Evolutionary conservation across 176 grass and related monocot species (phyloP), one percentile per base, ranked within the genome.

Genomic region (Oryza punctata): DNA sequence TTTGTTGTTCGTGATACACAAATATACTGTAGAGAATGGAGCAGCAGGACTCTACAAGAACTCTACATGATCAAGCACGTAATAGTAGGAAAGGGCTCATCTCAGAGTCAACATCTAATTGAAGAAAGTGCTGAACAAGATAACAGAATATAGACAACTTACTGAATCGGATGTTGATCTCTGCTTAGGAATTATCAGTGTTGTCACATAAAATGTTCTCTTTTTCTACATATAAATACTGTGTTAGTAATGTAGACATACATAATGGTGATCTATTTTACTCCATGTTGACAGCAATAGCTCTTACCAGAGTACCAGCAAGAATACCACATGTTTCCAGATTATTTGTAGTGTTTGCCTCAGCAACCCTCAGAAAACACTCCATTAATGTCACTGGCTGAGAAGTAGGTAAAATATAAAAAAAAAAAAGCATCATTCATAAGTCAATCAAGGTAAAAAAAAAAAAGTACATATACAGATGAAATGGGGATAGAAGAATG

Each of bases 301-400:
- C 18, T 21, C 90, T 59, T 89, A 98, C 96, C 87, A 98, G 85
- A 26, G 67, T 88, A 89, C 96, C 96, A 70, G 93, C 96, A 75
- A 98, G 96, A 93, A 98, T 89, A 45, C 96, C 96, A 87, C 96
- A 98, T 28, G 96, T 98, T 90, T 98, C 96, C 78, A 98, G 90
- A 95, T 98, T 98, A 67, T 83, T 98, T 68, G 77, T 64, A 66
- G 96, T 98, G 77, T 98, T 98, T 79, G 84, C 74, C 76, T 95
- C 93, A 35, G 96, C 91, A 75, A 98, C 87, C 83, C 91, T 91
- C 85, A 98, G 74, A 87, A 98, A 98, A 72, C 81, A 90, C 83
- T 98, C 93, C 96, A 98, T 91, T 91, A 98, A 73, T 41, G 87
- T 75, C 74, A 98, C 87, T 29, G 96, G 96, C 96, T 98, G 87